phyloP scores from a whole-genome alignment of 257 asterid species.

The Plantago ovata region DNA sequence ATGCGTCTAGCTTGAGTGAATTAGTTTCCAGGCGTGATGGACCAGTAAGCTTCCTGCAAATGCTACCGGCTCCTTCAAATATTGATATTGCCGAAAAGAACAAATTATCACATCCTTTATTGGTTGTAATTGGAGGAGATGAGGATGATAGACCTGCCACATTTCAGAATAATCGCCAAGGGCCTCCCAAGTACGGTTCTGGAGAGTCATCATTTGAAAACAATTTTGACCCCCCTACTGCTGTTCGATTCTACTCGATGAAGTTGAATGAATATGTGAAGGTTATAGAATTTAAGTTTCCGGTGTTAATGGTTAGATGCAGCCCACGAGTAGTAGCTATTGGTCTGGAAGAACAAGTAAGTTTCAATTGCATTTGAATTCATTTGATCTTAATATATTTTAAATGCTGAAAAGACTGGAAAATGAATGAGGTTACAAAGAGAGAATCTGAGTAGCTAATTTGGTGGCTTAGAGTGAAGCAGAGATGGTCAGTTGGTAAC shows the following conservation, averaged over 20 bases:
- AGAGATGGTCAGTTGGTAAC: too few relatives aligned
- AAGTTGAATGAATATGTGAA: slow-evolving; percentile 52
- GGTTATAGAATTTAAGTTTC: slow-evolving; percentile 53
- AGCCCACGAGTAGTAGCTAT: slow-evolving; percentile 59
- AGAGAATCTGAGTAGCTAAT: slow-evolving; percentile 8
- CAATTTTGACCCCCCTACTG: slow-evolving; percentile 43
- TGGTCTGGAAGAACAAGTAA: slow-evolving; percentile 80
- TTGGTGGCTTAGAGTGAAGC: too few relatives aligned
- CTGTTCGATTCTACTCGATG: slow-evolving; percentile 69
- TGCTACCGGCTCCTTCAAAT: slow-evolving; percentile 54
- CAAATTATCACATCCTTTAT: slow-evolving; percentile 43
- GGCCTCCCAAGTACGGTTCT: slow-evolving; percentile 32
- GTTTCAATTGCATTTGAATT: not conserved
- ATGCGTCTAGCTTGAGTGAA: slow-evolving; percentile 60
- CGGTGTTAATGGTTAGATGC: slow-evolving; percentile 71
- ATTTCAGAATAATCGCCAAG: slow-evolving; percentile 30
- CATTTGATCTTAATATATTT: too few relatives aligned
- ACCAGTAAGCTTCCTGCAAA: slow-evolving; percentile 70
- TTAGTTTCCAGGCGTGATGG: slow-evolving; percentile 67
- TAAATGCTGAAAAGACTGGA: not conserved
- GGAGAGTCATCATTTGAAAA: slow-evolving; percentile 37
- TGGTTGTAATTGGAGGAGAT: slow-evolving; percentile 57
- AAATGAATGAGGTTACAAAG: not conserved
- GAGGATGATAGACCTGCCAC: slow-evolving; percentile 39
- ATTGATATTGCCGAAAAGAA: slow-evolving; percentile 37